Base-by-base conservation (phyloP, 2,329 filamentous ascomycete genomes). In the Alternaria arborescens region DNA sequence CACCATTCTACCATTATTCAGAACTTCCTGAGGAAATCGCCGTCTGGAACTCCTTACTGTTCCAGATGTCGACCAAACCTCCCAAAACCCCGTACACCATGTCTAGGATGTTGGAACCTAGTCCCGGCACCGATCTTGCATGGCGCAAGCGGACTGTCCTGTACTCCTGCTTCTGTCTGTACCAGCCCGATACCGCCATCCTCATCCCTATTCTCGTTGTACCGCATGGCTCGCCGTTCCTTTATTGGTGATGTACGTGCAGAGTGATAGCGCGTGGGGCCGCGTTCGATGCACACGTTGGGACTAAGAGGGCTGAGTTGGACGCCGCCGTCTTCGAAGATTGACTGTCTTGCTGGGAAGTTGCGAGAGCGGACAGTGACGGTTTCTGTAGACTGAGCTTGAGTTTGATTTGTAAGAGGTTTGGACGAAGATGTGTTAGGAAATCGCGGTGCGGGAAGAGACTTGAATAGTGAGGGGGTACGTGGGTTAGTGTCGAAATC, bases 201-300 rank as follows among this genome's bases (percentile, higher is more conserved):
- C 10, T 66, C 55, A 11, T 64, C 48, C 8, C 12, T 34, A 2
- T 34, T 34, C 14, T 38, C 32, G 8, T n/a, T n/a, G 20, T 38
- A 50, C 20, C 8, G 32, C 20, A 26, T 4, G 14, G 8, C 20
- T 11, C 14, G 50, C 11, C 46, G 30, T 4, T 52, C 36, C 38
- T 54, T 55, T 16, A 18, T 44, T 12, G 55, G 58, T 8, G 58
- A 55, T 20, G 38, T 11, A 28, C 41, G 53, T 4, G 46, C 26
- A 11, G 47, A 51, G 20, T 55, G 68, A 36, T 72, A 57, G 3
- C 66, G 66, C 8, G 67, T 62, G 4, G 73, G 65, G 2, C 72
- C 74, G 26, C 74, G 73, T 54, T 72, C 69, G 43, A 70, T 65
- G 38, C 73, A 76, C 3, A 76, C 70, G 44, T 76, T 73, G 12